Evolutionary conservation across 352 stramenopile genomes (phyloP), one percentile per base, ranked within the genome.

Genomic region (Elongisporangium senticosum): DNA sequence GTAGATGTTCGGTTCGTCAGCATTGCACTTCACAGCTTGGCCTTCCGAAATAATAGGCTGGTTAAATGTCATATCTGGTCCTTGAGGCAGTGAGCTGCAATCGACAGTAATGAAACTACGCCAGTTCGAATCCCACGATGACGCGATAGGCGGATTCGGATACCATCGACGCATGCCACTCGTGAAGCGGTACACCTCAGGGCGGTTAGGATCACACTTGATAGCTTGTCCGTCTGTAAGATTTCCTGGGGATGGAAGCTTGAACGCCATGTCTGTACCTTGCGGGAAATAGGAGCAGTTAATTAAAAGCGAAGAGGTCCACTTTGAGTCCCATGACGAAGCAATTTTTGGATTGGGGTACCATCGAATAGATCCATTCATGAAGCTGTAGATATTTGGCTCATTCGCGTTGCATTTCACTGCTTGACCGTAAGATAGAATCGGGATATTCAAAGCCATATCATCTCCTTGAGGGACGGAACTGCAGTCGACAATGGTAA

Each of bases 401-500:
- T 49, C 48, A 8, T 40, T 4, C 10, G 23, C 15, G 21, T 37
- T n/a, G 13, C 62, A 68, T n/a, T 39, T 53, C 7, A 68, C 48
- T 7, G 53, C 33, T 23, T 64, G 49, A 4, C 53, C 52, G n/a
- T 64, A 47, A 5, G 20, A 13, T 2, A 68, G 24, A 11, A 48
- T 7, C 7, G 23, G 56, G 13, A 56, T 51, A 21, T 65, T 65
- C 22, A 66, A 53, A 14, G 7, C 11, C 67, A 75, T 75, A 43
- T 72, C 64, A 19, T 53, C 26, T 11, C 67, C 63, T n/a, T 7
- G 19, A 0, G 60, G 40, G 8, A 75, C 24, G 2, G 49, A 49
- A n/a, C 64, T 63, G 39, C 67, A 69, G 55, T 72, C 64, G 4
- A 75, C 61, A 2, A 55, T 33, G 4, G 43, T 22, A 14, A 40